Percentiles rank a stretch among this genome's conserved stretches.
Evolutionary conservation across 176 grass and related monocot species (phyloP).

Genomic region (Musa itinerans): DNA sequence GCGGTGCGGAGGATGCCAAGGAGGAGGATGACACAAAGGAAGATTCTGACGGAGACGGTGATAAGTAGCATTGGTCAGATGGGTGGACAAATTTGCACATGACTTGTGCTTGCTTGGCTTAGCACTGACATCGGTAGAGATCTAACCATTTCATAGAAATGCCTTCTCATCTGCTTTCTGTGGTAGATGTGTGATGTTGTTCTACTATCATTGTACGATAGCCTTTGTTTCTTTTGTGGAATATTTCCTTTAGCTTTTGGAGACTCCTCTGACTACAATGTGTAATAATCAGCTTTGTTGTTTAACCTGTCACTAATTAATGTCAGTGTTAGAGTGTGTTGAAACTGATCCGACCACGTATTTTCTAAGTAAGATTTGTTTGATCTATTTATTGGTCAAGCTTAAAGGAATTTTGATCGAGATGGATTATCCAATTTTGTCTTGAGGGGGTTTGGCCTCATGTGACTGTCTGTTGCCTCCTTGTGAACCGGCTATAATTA

Average conservation of each 20-base stretch:
- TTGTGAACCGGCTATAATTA: no score
- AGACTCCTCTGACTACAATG: constrained; percentile 42
- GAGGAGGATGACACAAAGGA: constrained; percentile 7
- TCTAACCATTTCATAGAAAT: constrained; percentile 10
- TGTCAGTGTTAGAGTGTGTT: no score
- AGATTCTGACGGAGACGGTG: constrained; percentile 26
- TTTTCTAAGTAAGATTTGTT: no score
- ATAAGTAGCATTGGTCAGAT: constrained; percentile 18
- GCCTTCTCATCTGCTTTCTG: not conserved
- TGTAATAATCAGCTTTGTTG: constrained; percentile 22
- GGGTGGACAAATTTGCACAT: no score
- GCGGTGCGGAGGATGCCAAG: constrained; percentile 25
- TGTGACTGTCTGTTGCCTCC: no score
- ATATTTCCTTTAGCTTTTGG: constrained; percentile 33
- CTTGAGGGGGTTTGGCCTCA: no score
- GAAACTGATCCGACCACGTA: no score
- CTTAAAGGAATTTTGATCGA: no score
- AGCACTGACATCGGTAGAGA: not conserved
- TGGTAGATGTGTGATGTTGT: constrained; percentile 5
- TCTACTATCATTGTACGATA: constrained; percentile 44
- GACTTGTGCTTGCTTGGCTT: no score
- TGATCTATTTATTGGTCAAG: no score
- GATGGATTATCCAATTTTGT: no score
- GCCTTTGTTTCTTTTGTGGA: constrained; percentile 11
- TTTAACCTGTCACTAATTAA: not conserved